Evolutionary conservation across 2,329 filamentous ascomycete genomes (phyloP), one percentile per base, ranked within the genome.

Genomic region (Celoporthe dispersa): DNA sequence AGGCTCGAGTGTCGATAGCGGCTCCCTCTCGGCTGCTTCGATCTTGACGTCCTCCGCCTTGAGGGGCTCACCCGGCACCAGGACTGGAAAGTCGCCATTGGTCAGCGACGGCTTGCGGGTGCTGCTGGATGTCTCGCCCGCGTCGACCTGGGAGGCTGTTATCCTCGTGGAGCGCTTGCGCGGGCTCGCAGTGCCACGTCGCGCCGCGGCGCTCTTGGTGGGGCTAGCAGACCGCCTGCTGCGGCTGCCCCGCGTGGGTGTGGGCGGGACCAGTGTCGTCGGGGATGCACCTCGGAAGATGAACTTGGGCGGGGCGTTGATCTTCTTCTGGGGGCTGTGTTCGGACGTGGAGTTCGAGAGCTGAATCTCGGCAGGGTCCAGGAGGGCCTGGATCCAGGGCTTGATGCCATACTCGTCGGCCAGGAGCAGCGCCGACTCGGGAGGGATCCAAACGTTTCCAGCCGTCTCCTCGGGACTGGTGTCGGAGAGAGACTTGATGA

Each of bases 391-490:
- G 75, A 99, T 93, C 96, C 96, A 99, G 60, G 91, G 86, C 64
- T 87, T 82, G 80, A 98, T 94, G 69, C 88, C 86, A 80, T 98
- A 99, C 80, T 98, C 94, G 61, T 92, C 90, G 66, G 95, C 93
- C 16, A 99, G 87, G 70, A 88, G 83, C 60, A 99, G 87, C 48
- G 96, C 96, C 88, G 89, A 82, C 74, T 91, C 86, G 7, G 95
- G 94, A 62, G 94, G 90, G 65, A 98, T 94, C 96, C 96, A 99
- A 66, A 99, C 90, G 80, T 98, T 99, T 61, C 96, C 96, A 35
- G 96, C 96, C 39, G 96, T 94, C 84, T 98, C 96, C 78, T 98
- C 94, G 69, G 87, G 86, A 75, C 94, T 97, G 12, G 94, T 97
- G 39, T 91, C 91, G 44, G 88, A 82, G 37, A 96, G 90, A 8